A percentile compares a stretch with the other conserved stretches of the same genome.
Evolutionary conservation across 345 rosid genomes (phyloP).

Genomic region (Rhizophora mangle): DNA sequence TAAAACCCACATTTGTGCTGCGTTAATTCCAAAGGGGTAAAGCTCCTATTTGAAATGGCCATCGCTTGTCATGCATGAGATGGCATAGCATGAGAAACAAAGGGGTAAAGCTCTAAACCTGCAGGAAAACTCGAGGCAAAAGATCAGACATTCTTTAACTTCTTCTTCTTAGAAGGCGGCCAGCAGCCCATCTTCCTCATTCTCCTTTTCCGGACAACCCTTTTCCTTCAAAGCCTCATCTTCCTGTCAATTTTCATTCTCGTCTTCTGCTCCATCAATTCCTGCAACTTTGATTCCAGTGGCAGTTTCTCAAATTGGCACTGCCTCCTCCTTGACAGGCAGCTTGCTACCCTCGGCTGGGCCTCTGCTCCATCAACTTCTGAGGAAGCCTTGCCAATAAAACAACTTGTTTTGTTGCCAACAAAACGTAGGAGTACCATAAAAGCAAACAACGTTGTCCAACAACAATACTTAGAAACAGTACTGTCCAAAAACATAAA

Average conservation of each 20-base stretch:
- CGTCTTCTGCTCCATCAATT: constrained; percentile 59
- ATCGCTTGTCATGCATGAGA: too few relatives aligned
- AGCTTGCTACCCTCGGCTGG: constrained; percentile 17
- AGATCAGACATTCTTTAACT: constrained; percentile 73
- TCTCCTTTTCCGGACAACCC: constrained; percentile 68
- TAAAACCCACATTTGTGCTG: too few relatives aligned
- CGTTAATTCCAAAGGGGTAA: too few relatives aligned
- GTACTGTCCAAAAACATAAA: too few relatives aligned
- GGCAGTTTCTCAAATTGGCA: constrained; percentile 55
- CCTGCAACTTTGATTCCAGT: constrained; percentile 67
- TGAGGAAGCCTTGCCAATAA: constrained; percentile 14
- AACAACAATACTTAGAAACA: too few relatives aligned
- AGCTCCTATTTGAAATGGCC: too few relatives aligned
- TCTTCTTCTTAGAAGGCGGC: constrained; percentile 94
- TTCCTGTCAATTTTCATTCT: constrained; percentile 85
- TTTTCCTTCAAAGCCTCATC: constrained; percentile 76
- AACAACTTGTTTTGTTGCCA: background rate
- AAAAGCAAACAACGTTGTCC: too few relatives aligned
- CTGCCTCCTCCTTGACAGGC: constrained; percentile 30
- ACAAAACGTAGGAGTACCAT: background rate
- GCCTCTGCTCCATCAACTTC: background rate
- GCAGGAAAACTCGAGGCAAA: constrained; percentile 4
- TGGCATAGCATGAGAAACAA: background rate
- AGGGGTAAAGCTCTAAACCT: constrained; percentile 14
- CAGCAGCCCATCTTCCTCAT: constrained; percentile 95